Evolutionary conservation across 1,139 yeast genomes (phyloP), one percentile per base, ranked within the genome.

Genomic region (Debaryomyces sp.): DNA sequence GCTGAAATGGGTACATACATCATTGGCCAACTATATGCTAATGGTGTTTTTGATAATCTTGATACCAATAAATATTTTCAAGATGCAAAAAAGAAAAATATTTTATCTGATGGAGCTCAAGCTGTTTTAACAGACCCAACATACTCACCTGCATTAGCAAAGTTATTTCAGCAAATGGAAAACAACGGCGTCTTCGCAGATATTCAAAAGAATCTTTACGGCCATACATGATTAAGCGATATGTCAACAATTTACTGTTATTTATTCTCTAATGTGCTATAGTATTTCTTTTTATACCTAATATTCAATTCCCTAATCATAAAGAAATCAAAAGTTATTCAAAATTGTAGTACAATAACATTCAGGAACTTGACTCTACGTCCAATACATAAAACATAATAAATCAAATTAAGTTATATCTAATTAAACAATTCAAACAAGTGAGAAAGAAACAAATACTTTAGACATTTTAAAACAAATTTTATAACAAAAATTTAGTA

Each of bases 191-290:
- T 61, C 17, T 73, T 54, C 53, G 59, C 64, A 35, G 66, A 66
- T 29, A 54, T 75, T 15, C 71, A 70, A 53, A 59, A 56, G 33
- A 71, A 70, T 43, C 61, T 75, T 49, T 73, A 61, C 50, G 80
- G 80, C 7, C 62, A 7, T 32, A 32, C 35, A 17, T 32, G 35
- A 32, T 30, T 27, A 4, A 30, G 17, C 30, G 10, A 27, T 12
- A 7, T 12, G 30, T 27, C 68, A 9, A 45, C 29, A 13, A 15
- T 13, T 27, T n/a, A 4, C 10, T 27, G 22, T 13, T 37, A 23
- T 37, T 37, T 37, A 37, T 37, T 37, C 24, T 23, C n/a, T 29
- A 18, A 1, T 10, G 5, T 21, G 17, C n/a, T 41, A 12, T 18
- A 30, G 5, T 40, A 29, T 17, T 27, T 22, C n/a, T n/a, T 22